A percentile compares a stretch with the other conserved stretches of the same genome.
These are phyloP conservation scores for Solanum etuberosum DNA, from an alignment of 257 asterid species.

Conservation along the genomic window DNA sequence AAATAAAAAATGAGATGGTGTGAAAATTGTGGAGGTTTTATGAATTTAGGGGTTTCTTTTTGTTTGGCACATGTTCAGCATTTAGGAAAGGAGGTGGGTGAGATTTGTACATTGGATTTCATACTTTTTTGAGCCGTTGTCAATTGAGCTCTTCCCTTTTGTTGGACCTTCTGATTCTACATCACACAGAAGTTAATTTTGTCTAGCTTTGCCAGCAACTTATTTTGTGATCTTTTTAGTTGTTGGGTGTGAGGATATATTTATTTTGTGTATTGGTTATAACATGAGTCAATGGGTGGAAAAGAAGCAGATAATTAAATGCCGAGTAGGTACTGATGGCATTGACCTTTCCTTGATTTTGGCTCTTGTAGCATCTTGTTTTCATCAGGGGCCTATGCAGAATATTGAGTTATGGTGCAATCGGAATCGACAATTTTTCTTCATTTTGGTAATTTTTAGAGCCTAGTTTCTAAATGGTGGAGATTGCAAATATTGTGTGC, in stretches of 20 bases:
- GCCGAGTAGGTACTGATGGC: neutral
- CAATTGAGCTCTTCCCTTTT: neutral
- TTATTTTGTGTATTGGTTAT: neutral
- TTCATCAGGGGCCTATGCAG: neutral
- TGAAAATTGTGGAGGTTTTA: neutral
- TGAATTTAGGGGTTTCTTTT: neutral
- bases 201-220: neutral
- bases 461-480: neutral
- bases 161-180: neutral
- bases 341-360: neutral
- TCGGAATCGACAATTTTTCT: neutral
- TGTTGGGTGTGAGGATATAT: neutral
- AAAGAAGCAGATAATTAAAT: neutral
- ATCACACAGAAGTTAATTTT: neutral
- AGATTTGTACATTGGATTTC: neutral
- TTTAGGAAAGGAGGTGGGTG: neutral
- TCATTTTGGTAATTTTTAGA: neutral
- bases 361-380: neutral
- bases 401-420: neutral
- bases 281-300: neutral
- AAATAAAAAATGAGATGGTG: neutral
- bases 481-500: neutral
- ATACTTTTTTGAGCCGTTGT: neutral
- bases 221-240: neutral
- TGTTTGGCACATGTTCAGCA: neutral